A percentile compares a stretch with the other conserved stretches of the same genome.
Conservation (phyloP, 768 basidiomycete species). For the Nidula microcarpa region DNA sequence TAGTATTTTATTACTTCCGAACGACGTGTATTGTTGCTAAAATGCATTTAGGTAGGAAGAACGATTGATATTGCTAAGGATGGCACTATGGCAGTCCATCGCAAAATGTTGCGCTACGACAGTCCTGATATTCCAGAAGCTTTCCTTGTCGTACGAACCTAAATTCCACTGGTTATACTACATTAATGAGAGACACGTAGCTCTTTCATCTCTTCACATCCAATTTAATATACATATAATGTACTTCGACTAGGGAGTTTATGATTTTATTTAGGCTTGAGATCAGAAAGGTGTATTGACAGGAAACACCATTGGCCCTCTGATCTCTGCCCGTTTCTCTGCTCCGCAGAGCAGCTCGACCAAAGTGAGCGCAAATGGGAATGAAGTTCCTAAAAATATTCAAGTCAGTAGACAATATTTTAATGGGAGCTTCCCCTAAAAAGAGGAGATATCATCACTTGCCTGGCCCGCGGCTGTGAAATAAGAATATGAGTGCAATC, state of each 20-base stretch:
- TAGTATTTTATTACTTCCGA: conserved; percentile 7
- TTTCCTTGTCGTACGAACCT: conserved; percentile 65
- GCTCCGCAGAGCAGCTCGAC: conserved; percentile 67
- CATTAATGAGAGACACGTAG: background rate
- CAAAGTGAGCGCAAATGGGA: conserved; percentile 75
- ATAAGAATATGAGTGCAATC: conserved; percentile 1
- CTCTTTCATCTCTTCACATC: too few relatives aligned
- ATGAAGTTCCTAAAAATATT: conserved; percentile 56
- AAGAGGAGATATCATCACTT: conserved; percentile 11
- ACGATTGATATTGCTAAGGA: conserved; percentile 28
- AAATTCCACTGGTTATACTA: conserved; percentile 4
- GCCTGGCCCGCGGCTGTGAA: conserved; percentile 68
- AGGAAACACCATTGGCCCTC: conserved; percentile 72
- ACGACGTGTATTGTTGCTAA: conserved; percentile 1
- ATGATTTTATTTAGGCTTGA: too few relatives aligned
- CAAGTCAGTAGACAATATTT: background rate
- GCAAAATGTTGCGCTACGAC: conserved; percentile 50
- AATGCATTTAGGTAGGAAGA: conserved; percentile 40
- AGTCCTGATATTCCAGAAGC: conserved; percentile 67
- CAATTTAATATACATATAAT: too few relatives aligned
- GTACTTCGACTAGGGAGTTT: too few relatives aligned
- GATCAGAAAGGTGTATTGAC: conserved; percentile 36
- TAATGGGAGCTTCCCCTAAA: background rate
- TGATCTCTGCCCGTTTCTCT: conserved; percentile 58
- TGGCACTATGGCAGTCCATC: conserved; percentile 32